These are phyloP conservation scores for Grosmannia huntii DNA, from an alignment of 2,329 filamentous ascomycete genomes.

Conservation along the genomic window DNA sequence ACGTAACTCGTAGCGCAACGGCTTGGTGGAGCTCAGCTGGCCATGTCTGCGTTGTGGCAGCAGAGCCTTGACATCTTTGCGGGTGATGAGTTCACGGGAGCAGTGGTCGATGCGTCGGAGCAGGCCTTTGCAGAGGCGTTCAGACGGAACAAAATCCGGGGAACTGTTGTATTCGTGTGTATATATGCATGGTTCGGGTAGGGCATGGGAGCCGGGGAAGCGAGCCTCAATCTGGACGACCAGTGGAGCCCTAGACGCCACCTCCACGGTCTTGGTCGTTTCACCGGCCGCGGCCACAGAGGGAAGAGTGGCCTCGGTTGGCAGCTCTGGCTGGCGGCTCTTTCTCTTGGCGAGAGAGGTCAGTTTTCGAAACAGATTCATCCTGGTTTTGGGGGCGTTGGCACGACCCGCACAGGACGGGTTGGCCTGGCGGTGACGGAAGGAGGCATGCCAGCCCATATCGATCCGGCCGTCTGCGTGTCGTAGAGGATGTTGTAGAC, in stretches of 20 bases:
- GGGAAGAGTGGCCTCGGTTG: not conserved
- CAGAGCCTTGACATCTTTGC: constrained; percentile 35
- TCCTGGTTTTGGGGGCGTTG: not conserved
- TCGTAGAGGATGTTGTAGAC: not conserved
- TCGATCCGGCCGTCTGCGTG: not conserved
- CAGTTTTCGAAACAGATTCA: not conserved
- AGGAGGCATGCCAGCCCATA: not conserved
- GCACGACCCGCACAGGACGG: not conserved
- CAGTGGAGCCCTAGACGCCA: constrained; percentile 3
- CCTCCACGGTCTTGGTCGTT: not conserved
- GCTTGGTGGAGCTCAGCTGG: constrained; percentile 22
- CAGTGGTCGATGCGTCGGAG: constrained; percentile 38
- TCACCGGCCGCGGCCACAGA: not conserved
- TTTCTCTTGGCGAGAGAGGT: not conserved
- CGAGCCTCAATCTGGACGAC: constrained; percentile 10
- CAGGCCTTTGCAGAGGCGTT: constrained; percentile 35
- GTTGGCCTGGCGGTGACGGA: not conserved
- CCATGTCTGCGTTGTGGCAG: constrained; percentile 18
- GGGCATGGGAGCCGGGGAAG: constrained; percentile 7
- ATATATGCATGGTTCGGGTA: constrained; percentile 16
- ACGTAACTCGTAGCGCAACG: constrained; percentile 34
- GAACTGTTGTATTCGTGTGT: constrained; percentile 34
- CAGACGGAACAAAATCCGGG: constrained; percentile 26
- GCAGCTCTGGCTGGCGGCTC: not conserved
- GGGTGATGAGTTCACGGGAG: constrained; percentile 39